These are phyloP conservation scores for Trametes cubensis DNA, from an alignment of 768 basidiomycete genomes.

Conservation along the genomic window DNA sequence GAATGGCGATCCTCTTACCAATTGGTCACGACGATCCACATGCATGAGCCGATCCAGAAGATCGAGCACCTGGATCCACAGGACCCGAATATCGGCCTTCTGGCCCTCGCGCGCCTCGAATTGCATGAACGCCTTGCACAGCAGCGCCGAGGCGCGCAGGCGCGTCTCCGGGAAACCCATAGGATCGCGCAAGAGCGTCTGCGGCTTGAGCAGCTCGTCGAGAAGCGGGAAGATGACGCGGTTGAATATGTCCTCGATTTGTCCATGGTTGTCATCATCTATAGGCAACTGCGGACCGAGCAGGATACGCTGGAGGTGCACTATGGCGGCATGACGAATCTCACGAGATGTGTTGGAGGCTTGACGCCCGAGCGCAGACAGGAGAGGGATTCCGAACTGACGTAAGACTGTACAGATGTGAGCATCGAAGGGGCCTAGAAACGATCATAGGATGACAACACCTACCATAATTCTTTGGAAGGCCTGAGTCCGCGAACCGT, in stretches of 20 bases:
- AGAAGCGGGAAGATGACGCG: conserved; percentile 88
- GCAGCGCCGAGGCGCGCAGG: conserved; percentile 80
- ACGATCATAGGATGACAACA: not conserved
- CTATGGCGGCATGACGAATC: conserved; percentile 60
- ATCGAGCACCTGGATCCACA: conserved; percentile 92
- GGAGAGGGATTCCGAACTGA: conserved; percentile 71
- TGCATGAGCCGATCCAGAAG: conserved; percentile 88
- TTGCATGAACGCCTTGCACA: conserved; percentile 96
- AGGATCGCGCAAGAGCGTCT: conserved; percentile 77
- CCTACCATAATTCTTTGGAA: conserved; percentile 46
- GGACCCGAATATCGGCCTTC: conserved; percentile 63
- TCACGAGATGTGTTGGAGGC: conserved; percentile 83
- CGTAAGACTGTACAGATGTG: conserved; percentile 60
- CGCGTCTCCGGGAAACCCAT: conserved; percentile 91
- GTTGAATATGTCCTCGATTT: conserved; percentile 86
- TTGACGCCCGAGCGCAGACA: conserved; percentile 75
- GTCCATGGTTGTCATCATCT: conserved; percentile 56
- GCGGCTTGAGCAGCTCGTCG: conserved; percentile 87
- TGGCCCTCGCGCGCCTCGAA: conserved; percentile 76
- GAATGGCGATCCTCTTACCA: conserved; percentile 55
- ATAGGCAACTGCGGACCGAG: conserved; percentile 73
- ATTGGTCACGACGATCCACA: conserved; percentile 79
- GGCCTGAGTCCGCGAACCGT: conserved; percentile 52
- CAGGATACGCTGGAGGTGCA: conserved; percentile 67
- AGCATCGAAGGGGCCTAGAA: not conserved